Evolutionary conservation across 108 stramenopile species (phyloP).

Genomic region (Schizochytrium sp.): DNA sequence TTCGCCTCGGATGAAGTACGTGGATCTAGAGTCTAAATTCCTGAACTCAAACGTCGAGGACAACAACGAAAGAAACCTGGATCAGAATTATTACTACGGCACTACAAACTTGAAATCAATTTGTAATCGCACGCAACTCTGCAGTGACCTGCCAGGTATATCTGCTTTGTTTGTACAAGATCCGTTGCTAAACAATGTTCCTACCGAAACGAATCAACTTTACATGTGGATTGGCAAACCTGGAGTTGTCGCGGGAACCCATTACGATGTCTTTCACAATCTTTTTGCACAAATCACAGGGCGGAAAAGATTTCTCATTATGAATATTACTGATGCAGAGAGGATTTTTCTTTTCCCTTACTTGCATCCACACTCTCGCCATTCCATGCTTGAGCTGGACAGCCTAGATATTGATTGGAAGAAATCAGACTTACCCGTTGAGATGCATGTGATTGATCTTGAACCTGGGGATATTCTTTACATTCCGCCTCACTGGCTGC

Average conservation of each 20-base stretch:
- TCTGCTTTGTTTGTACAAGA: too few relatives aligned
- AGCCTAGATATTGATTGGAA: background rate
- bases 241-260: background rate
- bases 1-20: too few relatives aligned
- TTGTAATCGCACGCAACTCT: too few relatives aligned
- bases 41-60: too few relatives aligned
- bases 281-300: constrained; percentile 1
- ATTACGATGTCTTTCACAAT: constrained; percentile 29
- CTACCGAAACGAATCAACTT: too few relatives aligned
- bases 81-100: too few relatives aligned
- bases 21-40: too few relatives aligned
- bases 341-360: background rate
- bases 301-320: background rate
- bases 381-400: constrained; percentile 6
- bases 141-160: too few relatives aligned
- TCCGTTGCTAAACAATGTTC: too few relatives aligned
- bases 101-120: too few relatives aligned
- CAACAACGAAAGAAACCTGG: too few relatives aligned
- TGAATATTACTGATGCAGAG: background rate
- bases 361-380: constrained; percentile 17
- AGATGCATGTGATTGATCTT: constrained; percentile 2
- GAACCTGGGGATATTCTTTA: background rate
- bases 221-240: constrained; percentile 6
- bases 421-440: background rate
- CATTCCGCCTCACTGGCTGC: background rate